phyloP scores from a whole-genome alignment of 768 basidiomycete species.

The Boletus coccyginus region DNA sequence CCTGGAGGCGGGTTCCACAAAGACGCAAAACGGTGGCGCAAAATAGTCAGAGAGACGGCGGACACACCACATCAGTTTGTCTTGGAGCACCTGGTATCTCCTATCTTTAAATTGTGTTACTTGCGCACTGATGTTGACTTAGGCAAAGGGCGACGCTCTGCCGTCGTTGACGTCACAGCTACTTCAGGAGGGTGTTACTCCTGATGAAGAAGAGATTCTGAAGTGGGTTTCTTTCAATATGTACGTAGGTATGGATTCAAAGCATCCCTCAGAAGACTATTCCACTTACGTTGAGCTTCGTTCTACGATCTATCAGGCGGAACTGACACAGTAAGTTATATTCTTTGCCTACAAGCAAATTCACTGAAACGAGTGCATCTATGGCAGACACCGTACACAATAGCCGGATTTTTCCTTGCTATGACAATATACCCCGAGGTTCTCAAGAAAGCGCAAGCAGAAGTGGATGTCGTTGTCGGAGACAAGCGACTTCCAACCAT shows the following conservation, averaged over 20 bases:
- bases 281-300: neutral
- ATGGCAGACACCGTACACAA: constrained; percentile 13
- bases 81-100: constrained; percentile 10
- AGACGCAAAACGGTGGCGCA: constrained; percentile 3
- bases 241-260: constrained; percentile 8
- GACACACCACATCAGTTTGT: constrained; percentile 6
- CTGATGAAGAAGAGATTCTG: constrained; percentile 9
- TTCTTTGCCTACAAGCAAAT: constrained; percentile 14
- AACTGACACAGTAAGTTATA: constrained; percentile 15
- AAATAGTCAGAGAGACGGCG: constrained; percentile 1
- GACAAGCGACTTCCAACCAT: constrained; percentile 11
- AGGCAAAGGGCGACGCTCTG: constrained; percentile 9
- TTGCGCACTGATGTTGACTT: neutral
- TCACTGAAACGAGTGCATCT: neutral
- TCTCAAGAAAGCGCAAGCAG: constrained; percentile 9
- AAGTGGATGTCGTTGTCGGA: constrained; percentile 12
- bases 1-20: constrained; percentile 20
- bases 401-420: constrained; percentile 18
- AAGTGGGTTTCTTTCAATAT: constrained; percentile 10
- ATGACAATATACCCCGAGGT: constrained; percentile 12
- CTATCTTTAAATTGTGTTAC: neutral
- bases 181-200: constrained; percentile 7
- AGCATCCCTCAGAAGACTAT: neutral
- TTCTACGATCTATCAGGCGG: constrained; percentile 22
- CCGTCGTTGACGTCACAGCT: constrained; percentile 14